A percentile compares a stretch with the other conserved stretches of the same genome.
Conservation (phyloP, 108 stramenopile species). For the Epithemia pelagica region DNA sequence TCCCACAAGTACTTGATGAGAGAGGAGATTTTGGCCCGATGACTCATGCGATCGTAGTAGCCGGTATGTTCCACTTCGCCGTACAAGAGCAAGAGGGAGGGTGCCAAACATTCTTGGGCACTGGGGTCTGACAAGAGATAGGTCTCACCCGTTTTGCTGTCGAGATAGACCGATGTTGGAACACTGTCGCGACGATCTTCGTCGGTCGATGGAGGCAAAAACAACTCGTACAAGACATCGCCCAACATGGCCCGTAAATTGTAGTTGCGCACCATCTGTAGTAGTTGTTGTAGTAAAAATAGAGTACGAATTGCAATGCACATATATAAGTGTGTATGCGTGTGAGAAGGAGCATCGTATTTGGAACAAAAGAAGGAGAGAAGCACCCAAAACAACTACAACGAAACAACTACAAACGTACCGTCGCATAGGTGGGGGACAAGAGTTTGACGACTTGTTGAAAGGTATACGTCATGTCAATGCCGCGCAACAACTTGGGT, state of each 20-base stretch:
- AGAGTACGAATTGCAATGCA: neutral
- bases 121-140: conserved; percentile 65
- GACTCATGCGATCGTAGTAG: conserved; percentile 88
- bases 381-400: neutral
- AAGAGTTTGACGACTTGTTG: conserved; percentile 62
- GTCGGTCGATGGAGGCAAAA: conserved; percentile 52
- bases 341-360: neutral
- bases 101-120: conserved; percentile 87
- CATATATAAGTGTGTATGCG: neutral
- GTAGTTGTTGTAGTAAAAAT: neutral
- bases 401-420: conserved; percentile 15
- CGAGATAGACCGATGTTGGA: conserved; percentile 50
- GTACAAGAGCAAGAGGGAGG: conserved; percentile 90
- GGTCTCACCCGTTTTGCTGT: conserved; percentile 57
- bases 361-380: conserved; percentile 1
- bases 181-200: conserved; percentile 45
- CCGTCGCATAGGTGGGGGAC: conserved; percentile 55
- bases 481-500: conserved; percentile 44
- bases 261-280: conserved; percentile 78
- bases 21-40: conserved; percentile 87
- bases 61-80: conserved; percentile 98
- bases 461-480: conserved; percentile 63
- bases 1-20: conserved; percentile 93
- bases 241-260: conserved; percentile 93
- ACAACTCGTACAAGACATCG: conserved; percentile 84